A percentile compares a stretch with the other conserved stretches of the same genome.
Evolutionary conservation across 306 rosid genomes (phyloP).

Genomic region (Vicia faba): DNA sequence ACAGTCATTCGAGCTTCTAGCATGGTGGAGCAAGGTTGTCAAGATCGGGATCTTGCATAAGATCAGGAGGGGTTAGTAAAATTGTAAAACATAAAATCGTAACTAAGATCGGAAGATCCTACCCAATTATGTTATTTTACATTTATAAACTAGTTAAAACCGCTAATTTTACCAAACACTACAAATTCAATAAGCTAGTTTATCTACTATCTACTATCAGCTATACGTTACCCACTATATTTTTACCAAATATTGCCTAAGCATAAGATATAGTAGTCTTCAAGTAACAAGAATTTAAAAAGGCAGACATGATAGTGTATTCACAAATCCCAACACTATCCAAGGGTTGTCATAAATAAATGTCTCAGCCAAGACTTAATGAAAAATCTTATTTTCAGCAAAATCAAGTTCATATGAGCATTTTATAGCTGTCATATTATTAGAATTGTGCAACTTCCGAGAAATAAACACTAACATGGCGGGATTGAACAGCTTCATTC

Average conservation of each 20-base stretch:
- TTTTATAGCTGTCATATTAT: constrained; percentile 10
- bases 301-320: constrained; percentile 13
- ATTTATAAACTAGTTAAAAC: too few relatives aligned
- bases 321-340: constrained; percentile 24
- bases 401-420: constrained; percentile 28
- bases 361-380: neutral
- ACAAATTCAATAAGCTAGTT: too few relatives aligned
- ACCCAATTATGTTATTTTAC: too few relatives aligned
- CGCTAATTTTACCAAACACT: too few relatives aligned
- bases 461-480: constrained; percentile 72
- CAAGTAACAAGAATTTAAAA: constrained; percentile 5
- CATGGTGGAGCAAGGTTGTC: too few relatives aligned
- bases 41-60: too few relatives aligned
- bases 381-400: constrained; percentile 12
- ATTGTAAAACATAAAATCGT: too few relatives aligned
- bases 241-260: too few relatives aligned
- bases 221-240: too few relatives aligned
- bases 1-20: neutral
- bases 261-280: constrained; percentile 21
- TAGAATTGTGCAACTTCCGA: constrained; percentile 20
- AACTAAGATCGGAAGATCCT: too few relatives aligned
- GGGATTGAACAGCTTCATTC: constrained; percentile 92
- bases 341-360: constrained; percentile 21
- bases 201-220: too few relatives aligned
- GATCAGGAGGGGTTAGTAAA: too few relatives aligned